A percentile compares a stretch with the other conserved stretches of the same genome.
These are phyloP conservation scores for Sugiyamaella americana DNA, from an alignment of 805 yeast species.

Conservation along the genomic window DNA sequence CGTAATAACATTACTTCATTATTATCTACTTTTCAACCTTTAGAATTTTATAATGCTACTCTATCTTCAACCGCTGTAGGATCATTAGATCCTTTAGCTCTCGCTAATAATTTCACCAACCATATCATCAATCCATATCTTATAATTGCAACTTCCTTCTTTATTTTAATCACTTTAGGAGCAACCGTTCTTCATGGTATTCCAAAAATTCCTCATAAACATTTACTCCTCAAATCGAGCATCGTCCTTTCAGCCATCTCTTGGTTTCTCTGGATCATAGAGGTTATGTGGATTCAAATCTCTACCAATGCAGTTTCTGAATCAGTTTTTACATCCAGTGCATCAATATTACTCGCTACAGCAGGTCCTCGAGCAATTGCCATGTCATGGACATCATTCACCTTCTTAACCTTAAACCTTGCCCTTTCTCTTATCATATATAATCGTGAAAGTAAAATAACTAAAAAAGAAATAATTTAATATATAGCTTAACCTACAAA, in stretches of 20 bases:
- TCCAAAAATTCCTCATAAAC: constrained; percentile 9
- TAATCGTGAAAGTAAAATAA: background rate
- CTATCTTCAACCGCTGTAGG: background rate
- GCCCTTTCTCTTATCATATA: too few relatives aligned
- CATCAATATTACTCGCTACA: constrained; percentile 12
- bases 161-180: constrained; percentile 10
- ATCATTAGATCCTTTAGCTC: constrained; percentile 12
- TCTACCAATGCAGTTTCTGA: constrained; percentile 15
- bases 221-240: constrained; percentile 1
- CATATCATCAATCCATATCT: constrained; percentile 19
- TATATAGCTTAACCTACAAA: constrained; percentile 1
- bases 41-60: background rate
- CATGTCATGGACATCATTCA: constrained; percentile 22
- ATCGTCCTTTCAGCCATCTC: constrained; percentile 5
- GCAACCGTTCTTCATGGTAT: constrained; percentile 8
- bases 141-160: constrained; percentile 11
- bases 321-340: constrained; percentile 17
- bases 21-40: background rate
- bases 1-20: background rate
- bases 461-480: too few relatives aligned
- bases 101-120: constrained; percentile 17
- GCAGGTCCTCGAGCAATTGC: constrained; percentile 18
- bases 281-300: constrained; percentile 24
- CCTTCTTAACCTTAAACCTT: constrained; percentile 15
- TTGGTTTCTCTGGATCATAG: constrained; percentile 18